Conservation (phyloP, 306 rosid species). For the Argentina anserina region DNA sequence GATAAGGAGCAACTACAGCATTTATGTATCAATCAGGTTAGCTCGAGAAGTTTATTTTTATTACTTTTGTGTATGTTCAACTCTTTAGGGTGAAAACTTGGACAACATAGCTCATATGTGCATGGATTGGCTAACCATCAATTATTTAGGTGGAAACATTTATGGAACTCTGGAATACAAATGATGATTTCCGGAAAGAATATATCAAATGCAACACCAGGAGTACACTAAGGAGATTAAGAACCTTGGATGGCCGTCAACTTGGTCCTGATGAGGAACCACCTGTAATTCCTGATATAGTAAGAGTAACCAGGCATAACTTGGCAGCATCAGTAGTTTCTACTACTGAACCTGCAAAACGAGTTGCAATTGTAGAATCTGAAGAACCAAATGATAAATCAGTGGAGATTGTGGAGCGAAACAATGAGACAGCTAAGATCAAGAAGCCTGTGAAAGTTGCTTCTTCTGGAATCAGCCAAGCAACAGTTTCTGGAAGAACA, state of each 20-base stretch:
- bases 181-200: slow-evolving; percentile 66
- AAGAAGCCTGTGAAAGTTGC: slow-evolving; percentile 39
- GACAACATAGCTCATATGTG: background rate
- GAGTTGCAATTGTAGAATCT: slow-evolving; percentile 29
- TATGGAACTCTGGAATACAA: slow-evolving; percentile 59
- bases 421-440: slow-evolving; percentile 34
- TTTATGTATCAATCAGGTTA: slow-evolving; percentile 66
- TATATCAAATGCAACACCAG: slow-evolving; percentile 69
- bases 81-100: background rate
- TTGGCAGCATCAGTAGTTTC: slow-evolving; percentile 27
- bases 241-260: slow-evolving; percentile 71
- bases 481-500: slow-evolving; percentile 34
- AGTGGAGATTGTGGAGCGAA: slow-evolving; percentile 32
- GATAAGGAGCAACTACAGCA: slow-evolving; percentile 55
- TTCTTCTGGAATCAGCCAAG: slow-evolving; percentile 29
- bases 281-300: slow-evolving; percentile 44
- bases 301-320: slow-evolving; percentile 36
- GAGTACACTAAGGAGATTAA: slow-evolving; percentile 74
- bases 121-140: slow-evolving; percentile 23
- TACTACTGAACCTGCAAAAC: slow-evolving; percentile 41
- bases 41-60: background rate
- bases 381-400: slow-evolving; percentile 37
- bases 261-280: slow-evolving; percentile 84
- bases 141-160: slow-evolving; percentile 54
- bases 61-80: background rate